Evolutionary conservation across 208 protist species (phyloP), one percentile per base, ranked within the genome.

Genomic region (Leptomonas seymouri): DNA sequence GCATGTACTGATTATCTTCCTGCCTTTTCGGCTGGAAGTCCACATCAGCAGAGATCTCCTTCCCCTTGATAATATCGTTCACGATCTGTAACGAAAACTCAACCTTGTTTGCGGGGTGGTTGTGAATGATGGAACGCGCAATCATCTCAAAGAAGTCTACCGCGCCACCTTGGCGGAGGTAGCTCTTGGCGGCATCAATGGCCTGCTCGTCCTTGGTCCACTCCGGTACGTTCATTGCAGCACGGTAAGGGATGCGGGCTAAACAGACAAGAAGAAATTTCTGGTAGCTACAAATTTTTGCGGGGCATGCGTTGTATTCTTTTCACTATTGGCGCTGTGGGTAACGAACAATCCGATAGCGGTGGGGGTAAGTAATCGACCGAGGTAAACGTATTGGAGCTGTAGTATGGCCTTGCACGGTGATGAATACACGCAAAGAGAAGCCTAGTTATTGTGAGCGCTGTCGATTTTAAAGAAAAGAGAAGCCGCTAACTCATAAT

Each of bases 141-240:
- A 97, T 82, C 63, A 90, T 63, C 74, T 97, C 93, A 63, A 94
- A 97, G 56, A 97, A 97, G 68, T 96, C 93, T 8, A 96, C 87
- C 2, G 81, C 84, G 67, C 84, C 76, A 18, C 89, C 89, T 44
- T 91, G 66, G 27, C 93, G 84, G 23, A 97, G 81, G 71, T 96
- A 97, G 58, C 67, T 78, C 75, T 94, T 97, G 15, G 93, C 93
- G 25, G 80, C 83, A 20, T 96, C 87, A 56, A 97, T 91, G 14
- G 89, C 83, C 69, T 87, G 74, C 69, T 95, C 93, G 60, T 84
- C 78, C 71, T 74, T 86, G 41, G 91, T 86, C 91, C 91, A 97
- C 55, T 91, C 86, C 12, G 91, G 91, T 34, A 57, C 60, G 55
- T 56, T 80, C 78, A 84, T 77, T 20, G 25, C 45, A 27, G 25